Evolutionary conservation across 2,329 filamentous ascomycete species (phyloP).

Genomic region (Penicillium brasilianum): DNA sequence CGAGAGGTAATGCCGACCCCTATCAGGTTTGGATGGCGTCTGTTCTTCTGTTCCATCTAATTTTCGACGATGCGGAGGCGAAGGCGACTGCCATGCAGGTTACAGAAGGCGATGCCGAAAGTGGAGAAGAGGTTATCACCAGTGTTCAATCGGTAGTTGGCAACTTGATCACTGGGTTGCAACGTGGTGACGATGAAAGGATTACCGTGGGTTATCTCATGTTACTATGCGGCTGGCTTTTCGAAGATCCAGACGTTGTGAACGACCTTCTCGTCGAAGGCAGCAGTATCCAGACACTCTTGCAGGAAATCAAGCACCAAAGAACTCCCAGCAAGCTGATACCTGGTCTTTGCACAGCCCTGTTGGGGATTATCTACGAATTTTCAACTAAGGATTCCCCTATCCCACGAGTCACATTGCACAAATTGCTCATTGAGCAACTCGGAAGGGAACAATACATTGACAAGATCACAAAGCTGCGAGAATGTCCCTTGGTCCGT

Average conservation of each 20-base stretch:
- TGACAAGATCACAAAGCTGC: slow-evolving; percentile 76
- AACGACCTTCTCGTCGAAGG: slow-evolving; percentile 93
- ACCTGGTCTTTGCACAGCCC: slow-evolving; percentile 80
- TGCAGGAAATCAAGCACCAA: slow-evolving; percentile 72
- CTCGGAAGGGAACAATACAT: slow-evolving; percentile 88
- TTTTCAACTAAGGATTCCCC: slow-evolving; percentile 98
- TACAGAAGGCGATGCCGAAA: slow-evolving; percentile 84
- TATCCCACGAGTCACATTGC: slow-evolving; percentile 78
- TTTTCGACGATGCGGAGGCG: slow-evolving; percentile 78
- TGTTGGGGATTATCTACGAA: slow-evolving; percentile 90
- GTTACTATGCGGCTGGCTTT: slow-evolving; percentile 86
- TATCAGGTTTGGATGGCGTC: slow-evolving; percentile 91
- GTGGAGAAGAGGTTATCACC: slow-evolving; percentile 92
- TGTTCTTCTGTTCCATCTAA: slow-evolving; percentile 81
- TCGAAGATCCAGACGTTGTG: slow-evolving; percentile 87
- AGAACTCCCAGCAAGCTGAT: slow-evolving; percentile 68
- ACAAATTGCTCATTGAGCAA: slow-evolving; percentile 75
- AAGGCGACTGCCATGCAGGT: slow-evolving; percentile 81
- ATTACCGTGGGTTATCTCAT: slow-evolving; percentile 86
- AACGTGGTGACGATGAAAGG: slow-evolving; percentile 76
- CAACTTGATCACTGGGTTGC: slow-evolving; percentile 80
- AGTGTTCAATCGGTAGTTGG: slow-evolving; percentile 87
- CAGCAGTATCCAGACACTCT: slow-evolving; percentile 85
- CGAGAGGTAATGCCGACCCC: slow-evolving; percentile 71
- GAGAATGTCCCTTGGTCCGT: slow-evolving; percentile 77